Conservation (phyloP, 805 yeast genomes). For the Schizosaccharomyces osmophilus region DNA sequence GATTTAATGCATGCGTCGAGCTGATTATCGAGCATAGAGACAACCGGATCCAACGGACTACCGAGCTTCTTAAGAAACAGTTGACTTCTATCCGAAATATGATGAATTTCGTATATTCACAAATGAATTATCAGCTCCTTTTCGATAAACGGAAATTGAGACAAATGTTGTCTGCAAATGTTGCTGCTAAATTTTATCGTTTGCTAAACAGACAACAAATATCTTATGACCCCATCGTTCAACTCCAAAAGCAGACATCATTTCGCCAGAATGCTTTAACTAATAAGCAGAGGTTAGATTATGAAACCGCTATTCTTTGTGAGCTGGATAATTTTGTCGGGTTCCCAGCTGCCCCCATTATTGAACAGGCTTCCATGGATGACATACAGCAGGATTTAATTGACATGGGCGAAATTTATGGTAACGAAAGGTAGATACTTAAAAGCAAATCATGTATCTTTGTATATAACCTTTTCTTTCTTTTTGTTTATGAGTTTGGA, state of each 20-base stretch:
- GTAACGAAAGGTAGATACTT: not conserved
- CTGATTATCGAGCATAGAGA: not conserved
- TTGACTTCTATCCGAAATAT: not conserved
- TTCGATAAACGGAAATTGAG: not conserved
- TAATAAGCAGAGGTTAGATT: constrained; percentile 34
- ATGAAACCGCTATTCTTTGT: constrained; percentile 43
- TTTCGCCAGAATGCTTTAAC: constrained; percentile 14
- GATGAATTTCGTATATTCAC: not conserved
- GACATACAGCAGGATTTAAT: constrained; percentile 52
- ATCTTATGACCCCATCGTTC: constrained; percentile 20
- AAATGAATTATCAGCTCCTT: not conserved
- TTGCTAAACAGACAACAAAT: constrained; percentile 56
- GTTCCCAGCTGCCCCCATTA: constrained; percentile 58
- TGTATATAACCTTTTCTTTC: too few relatives aligned
- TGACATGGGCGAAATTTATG: constrained; percentile 25
- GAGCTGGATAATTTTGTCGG: constrained; percentile 47
- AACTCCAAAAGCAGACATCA: not conserved
- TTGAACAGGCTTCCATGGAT: constrained; percentile 38
- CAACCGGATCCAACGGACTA: not conserved
- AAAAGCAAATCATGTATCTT: not conserved
- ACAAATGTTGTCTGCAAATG: not conserved
- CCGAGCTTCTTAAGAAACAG: not conserved
- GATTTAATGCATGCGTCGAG: not conserved
- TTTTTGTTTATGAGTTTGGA: too few relatives aligned
- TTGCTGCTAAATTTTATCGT: constrained; percentile 46